Conservation (phyloP, 768 basidiomycete species). For the Leccinellum luteum region DNA sequence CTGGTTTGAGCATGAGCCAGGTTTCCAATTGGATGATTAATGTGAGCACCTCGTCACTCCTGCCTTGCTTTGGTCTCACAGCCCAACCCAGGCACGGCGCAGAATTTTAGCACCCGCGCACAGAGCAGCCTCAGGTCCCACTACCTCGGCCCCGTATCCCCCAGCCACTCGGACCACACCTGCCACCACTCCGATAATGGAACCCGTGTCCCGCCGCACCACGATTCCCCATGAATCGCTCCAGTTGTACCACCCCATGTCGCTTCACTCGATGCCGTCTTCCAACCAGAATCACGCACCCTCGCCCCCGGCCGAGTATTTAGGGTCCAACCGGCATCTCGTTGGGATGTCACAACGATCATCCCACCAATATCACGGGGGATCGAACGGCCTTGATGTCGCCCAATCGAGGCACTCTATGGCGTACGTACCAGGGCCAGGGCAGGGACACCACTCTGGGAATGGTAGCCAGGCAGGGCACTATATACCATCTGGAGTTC, state of each 20-base stretch:
- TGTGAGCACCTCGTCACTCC: conserved; percentile 40
- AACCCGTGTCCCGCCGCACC: conserved; percentile 51
- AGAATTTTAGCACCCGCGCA: conserved; percentile 83
- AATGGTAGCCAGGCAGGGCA: conserved; percentile 19
- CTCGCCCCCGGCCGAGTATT: conserved; percentile 39
- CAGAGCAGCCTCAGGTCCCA: conserved; percentile 70
- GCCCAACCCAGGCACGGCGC: conserved; percentile 61
- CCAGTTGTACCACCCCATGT: conserved; percentile 78
- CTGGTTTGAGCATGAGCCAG: conserved; percentile 84
- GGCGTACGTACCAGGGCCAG: conserved; percentile 37
- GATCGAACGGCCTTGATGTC: conserved; percentile 22
- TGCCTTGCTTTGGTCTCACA: conserved; percentile 12
- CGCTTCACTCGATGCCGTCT: conserved; percentile 53
- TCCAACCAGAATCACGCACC: conserved; percentile 34
- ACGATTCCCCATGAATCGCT: conserved; percentile 69
- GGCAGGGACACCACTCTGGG: conserved; percentile 44
- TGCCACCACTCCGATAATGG: conserved; percentile 25
- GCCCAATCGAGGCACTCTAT: conserved; percentile 38
- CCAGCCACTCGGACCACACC: conserved; percentile 36
- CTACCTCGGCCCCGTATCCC: conserved; percentile 74
- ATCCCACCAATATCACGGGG: conserved; percentile 29
- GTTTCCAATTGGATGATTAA: conserved; percentile 96
- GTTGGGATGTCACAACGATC: conserved; percentile 40
- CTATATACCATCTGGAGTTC: conserved; percentile 38
- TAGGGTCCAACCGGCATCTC: conserved; percentile 43